These are phyloP conservation scores for Cymbidium sinense DNA, from an alignment of 106 monocot genomes.

Conservation along the genomic window DNA sequence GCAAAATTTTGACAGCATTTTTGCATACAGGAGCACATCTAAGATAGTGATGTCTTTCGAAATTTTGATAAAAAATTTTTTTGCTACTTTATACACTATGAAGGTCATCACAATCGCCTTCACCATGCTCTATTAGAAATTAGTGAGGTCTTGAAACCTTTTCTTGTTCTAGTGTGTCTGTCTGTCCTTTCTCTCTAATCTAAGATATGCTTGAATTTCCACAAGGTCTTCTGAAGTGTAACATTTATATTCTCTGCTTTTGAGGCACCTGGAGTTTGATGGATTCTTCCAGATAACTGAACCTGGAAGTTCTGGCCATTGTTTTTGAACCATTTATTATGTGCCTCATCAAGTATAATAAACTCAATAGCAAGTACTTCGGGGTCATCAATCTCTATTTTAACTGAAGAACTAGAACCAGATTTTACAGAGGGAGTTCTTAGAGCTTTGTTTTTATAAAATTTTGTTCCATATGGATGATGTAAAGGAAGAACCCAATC, in stretches of 20 bases:
- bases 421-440: constrained; percentile 61
- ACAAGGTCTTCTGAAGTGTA: constrained; percentile 81
- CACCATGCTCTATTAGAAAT: no score
- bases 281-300: constrained; percentile 20
- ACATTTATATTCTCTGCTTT: constrained; percentile 11
- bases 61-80: no score
- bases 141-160: no score
- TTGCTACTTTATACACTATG: no score
- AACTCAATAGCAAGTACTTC: constrained; percentile 81
- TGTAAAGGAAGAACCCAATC: constrained; percentile 68
- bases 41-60: no score
- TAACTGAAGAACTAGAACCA: constrained; percentile 53
- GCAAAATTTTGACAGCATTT: no score
- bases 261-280: constrained; percentile 12
- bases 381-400: no score
- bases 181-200: constrained; percentile 84
- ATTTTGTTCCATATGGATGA: constrained; percentile 76
- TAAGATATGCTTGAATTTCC: constrained; percentile 81
- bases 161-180: constrained; percentile 77
- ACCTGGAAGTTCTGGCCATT: constrained; percentile 82
- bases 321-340: constrained; percentile 87
- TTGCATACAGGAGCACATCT: no score
- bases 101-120: no score
- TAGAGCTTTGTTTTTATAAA: constrained; percentile 74
- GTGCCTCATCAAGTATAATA: constrained; percentile 71